Conservation (phyloP, 2,329 filamentous ascomycete species). For the Pseudocercospora cruenta region DNA sequence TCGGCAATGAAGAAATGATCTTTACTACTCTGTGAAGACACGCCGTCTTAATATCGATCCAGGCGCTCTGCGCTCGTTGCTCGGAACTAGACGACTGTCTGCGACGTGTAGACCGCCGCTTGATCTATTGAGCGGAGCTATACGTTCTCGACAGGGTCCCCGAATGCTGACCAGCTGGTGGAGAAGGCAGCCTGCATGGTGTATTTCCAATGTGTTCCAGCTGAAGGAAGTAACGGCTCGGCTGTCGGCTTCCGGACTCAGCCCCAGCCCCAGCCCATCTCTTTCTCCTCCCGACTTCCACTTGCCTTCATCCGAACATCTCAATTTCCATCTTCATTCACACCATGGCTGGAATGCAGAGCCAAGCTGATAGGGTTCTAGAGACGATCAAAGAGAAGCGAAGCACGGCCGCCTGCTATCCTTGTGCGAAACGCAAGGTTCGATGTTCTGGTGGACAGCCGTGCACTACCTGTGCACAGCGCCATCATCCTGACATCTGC, state of each 20-base stretch:
- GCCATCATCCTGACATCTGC: constrained; percentile 2
- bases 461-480: neutral
- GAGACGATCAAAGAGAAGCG: neutral
- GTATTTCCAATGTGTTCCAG: neutral
- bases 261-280: neutral
- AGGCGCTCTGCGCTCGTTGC: too few species aligned
- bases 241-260: neutral
- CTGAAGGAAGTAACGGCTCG: neutral
- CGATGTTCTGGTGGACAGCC: constrained; percentile 1
- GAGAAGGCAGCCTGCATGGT: neutral
- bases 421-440: neutral
- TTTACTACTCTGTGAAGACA: too few species aligned
- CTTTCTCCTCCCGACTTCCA: neutral
- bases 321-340: neutral
- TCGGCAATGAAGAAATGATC: too few species aligned
- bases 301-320: neutral
- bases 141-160: too few species aligned
- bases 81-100: too few species aligned
- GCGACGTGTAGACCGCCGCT: too few species aligned
- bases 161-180: too few species aligned
- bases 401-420: neutral
- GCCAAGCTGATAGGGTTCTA: neutral
- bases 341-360: neutral
- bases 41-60: too few species aligned
- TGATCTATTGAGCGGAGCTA: too few species aligned